phyloP scores from a whole-genome alignment of 345 rosid species.

The Gossypium sturtianum region DNA sequence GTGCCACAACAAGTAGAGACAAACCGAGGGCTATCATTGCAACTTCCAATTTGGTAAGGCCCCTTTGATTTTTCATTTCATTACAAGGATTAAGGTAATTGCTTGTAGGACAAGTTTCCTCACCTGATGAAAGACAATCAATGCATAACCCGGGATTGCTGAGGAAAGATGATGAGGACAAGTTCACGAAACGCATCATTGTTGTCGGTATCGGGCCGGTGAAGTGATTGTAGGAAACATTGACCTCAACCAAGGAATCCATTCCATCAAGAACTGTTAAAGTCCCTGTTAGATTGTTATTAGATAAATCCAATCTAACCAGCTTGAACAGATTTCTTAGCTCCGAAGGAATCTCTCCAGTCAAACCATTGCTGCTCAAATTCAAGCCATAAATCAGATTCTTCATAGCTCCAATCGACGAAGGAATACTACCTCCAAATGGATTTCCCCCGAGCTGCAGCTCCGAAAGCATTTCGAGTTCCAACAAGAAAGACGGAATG shows the following conservation, averaged over 20 bases:
- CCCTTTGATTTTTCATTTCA: conserved; percentile 16
- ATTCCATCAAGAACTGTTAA: conserved; percentile 36
- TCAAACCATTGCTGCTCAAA: conserved; percentile 54
- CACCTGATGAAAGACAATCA: conserved; percentile 30
- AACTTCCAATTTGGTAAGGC: conserved; percentile 28
- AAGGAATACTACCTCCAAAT: conserved; percentile 65
- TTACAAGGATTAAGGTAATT: conserved; percentile 35
- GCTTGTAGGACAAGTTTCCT: conserved; percentile 21
- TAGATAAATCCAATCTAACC: conserved; percentile 49
- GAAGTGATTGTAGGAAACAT: conserved; percentile 61
- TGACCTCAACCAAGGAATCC: conserved; percentile 33
- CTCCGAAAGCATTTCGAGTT: conserved; percentile 39
- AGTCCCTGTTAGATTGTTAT: conserved; percentile 61
- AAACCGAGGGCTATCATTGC: conserved; percentile 40
- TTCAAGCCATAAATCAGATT: conserved; percentile 48
- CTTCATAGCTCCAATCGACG: conserved; percentile 43
- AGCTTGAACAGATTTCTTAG: conserved; percentile 39
- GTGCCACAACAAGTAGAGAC: conserved; percentile 23
- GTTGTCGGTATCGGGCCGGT: conserved; percentile 57
- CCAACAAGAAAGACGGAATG: conserved; percentile 52
- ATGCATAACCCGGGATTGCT: conserved; percentile 61
- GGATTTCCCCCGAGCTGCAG: conserved; percentile 57
- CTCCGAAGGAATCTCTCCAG: conserved; percentile 48
- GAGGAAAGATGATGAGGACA: conserved; percentile 43
- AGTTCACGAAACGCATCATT: conserved; percentile 27